Base-by-base conservation (phyloP, 78 protist species). In the Mantamonas sphyraenae region DNA sequence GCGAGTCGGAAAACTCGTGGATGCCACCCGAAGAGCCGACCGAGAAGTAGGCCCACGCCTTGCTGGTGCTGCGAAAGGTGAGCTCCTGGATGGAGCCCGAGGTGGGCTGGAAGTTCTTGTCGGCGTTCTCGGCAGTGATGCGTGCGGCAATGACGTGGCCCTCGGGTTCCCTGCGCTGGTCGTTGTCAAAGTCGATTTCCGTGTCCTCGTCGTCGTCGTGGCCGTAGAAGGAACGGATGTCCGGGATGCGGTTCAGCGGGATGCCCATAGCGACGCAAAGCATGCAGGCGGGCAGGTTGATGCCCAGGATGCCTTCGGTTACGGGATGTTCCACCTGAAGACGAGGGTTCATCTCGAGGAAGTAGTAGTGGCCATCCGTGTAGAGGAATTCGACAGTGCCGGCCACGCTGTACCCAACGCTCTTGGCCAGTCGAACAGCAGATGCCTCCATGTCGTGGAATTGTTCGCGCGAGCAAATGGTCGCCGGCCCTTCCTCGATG, bases 91-190 rank as follows among this genome's bases (percentile, higher is more conserved):
- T 83, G 58, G 33, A 8, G 34, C 98, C 98, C 0, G 80, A 63
- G 30, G 92, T 77, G 33, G 97, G 97, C 68, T 88, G 79, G 89
- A 93, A 93, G n/a, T 72, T 68, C 34, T 88, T 95, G n/a, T 88
- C 97, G 12, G 97, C 91, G 83, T 96, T 93, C 80, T 96, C 99
- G 50, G 97, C 97, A 0, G 99, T 96, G 74, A 96, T 90, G 37
- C 99, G 88, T 37, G 75, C 85, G 12, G 99, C 99, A 24, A 96
- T 84, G 60, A 80, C 86, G 81, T 94, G 98, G 24, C 90, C 82
- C 28, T 47, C 53, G 3, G 66, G 45, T 33, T 2, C 68, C 33
- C 31, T 17, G n/a, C 53, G 37, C 38, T 47, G 12, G 65, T 31
- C 24, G 53, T 24, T 72, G 57, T 47, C 42, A 64, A 91, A 80